Conservation (phyloP, 345 rosid genomes). For the Firmiana major region DNA sequence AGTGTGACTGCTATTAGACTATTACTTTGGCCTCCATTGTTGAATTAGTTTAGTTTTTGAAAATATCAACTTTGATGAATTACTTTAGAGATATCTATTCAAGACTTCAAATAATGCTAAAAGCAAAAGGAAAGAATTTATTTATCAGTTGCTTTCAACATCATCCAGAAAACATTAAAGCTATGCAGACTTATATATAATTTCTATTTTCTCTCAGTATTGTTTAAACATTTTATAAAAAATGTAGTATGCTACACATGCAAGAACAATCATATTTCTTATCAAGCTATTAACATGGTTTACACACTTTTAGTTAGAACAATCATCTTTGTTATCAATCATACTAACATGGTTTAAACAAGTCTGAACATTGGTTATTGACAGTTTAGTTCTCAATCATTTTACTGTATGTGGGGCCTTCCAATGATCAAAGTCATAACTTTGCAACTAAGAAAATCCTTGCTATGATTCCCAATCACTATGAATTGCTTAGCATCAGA, state of each 20-base stretch:
- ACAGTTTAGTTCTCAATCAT: background rate
- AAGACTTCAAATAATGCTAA: background rate
- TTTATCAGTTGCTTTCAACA: background rate
- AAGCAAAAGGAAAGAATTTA: no score
- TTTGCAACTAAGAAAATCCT: background rate
- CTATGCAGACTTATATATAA: background rate
- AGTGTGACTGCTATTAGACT: background rate
- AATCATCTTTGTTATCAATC: background rate
- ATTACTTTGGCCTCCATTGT: no score
- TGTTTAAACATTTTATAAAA: no score
- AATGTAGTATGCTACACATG: background rate
- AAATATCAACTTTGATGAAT: background rate
- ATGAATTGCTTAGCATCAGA: background rate
- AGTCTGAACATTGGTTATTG: background rate
- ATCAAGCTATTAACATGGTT: background rate
- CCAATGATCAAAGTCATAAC: background rate
- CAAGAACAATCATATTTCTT: background rate
- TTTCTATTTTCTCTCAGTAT: background rate
- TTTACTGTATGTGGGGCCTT: background rate
- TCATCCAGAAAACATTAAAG: background rate
- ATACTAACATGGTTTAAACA: background rate
- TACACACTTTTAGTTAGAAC: background rate
- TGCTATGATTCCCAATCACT: background rate
- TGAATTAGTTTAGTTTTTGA: no score
- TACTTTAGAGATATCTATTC: background rate